These are phyloP conservation scores for Colletotrichum sp. DNA, from an alignment of 2,329 filamentous ascomycete species.

Conservation along the genomic window DNA sequence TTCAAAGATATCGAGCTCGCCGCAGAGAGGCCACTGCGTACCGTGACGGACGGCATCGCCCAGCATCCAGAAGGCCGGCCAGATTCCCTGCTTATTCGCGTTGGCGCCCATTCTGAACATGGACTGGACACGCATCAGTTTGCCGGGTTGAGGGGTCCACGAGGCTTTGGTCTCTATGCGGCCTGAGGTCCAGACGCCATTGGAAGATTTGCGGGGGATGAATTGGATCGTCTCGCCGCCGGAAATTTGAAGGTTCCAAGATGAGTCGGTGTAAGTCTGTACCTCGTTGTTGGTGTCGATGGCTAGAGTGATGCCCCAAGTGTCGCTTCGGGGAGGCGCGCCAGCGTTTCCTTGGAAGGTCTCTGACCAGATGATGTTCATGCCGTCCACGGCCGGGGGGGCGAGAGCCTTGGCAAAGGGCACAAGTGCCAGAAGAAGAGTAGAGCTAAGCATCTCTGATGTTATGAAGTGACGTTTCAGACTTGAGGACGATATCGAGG, in stretches of 20 bases:
- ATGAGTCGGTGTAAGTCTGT: conserved; percentile 52
- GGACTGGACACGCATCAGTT: conserved; percentile 51
- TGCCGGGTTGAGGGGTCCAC: conserved; percentile 50
- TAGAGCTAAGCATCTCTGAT: neutral
- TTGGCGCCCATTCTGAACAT: conserved; percentile 52
- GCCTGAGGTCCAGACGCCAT: conserved; percentile 56
- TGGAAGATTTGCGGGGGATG: conserved; percentile 46
- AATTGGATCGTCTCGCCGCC: conserved; percentile 57
- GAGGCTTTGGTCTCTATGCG: conserved; percentile 56
- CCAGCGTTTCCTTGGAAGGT: conserved; percentile 47
- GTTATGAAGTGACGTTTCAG: neutral
- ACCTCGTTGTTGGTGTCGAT: conserved; percentile 57
- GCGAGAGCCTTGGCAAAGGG: conserved; percentile 36
- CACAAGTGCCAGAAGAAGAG: conserved; percentile 18
- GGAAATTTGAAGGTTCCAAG: conserved; percentile 54
- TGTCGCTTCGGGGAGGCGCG: conserved; percentile 36
- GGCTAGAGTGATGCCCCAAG: conserved; percentile 48
- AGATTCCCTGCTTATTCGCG: conserved; percentile 55
- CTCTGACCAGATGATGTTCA: conserved; percentile 50
- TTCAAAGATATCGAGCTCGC: conserved; percentile 65
- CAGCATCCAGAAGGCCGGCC: conserved; percentile 65
- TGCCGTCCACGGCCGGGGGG: conserved; percentile 43
- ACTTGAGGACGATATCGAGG: neutral
- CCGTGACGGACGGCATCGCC: conserved; percentile 54
- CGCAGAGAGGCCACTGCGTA: conserved; percentile 55